Conservation (phyloP, 2,329 filamentous ascomycete species). For the Akanthomyces muscarius region DNA sequence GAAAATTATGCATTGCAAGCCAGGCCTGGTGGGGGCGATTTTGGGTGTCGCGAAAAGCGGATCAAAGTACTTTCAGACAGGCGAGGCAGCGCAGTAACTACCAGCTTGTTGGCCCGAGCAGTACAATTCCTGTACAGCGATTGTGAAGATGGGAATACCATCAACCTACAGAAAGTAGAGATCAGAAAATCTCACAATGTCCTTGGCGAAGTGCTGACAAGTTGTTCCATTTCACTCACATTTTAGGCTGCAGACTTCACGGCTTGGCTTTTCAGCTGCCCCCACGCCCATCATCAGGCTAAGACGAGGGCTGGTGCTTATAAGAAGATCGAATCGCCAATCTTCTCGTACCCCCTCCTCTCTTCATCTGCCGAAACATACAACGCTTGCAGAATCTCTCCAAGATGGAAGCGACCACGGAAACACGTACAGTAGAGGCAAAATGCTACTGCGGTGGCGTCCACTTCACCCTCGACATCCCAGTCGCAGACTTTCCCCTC, state of each 20-base stretch:
- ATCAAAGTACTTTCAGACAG: neutral
- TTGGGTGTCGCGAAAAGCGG: conserved; percentile 11
- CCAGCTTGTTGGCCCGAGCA: neutral
- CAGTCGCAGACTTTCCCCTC: conserved; percentile 36
- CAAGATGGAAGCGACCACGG: neutral
- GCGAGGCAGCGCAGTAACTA: neutral
- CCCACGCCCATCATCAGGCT: conserved; percentile 4
- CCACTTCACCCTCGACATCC: conserved; percentile 40
- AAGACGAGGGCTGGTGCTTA: neutral
- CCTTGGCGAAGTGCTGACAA: neutral
- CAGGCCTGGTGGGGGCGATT: neutral
- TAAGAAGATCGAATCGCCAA: neutral
- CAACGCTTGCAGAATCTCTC: neutral
- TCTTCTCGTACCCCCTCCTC: neutral
- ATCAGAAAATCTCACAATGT: neutral
- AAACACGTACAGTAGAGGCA: conserved; percentile 32
- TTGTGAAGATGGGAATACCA: neutral
- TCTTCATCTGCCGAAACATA: neutral
- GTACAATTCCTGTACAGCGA: neutral
- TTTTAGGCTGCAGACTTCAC: neutral
- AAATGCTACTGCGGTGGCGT: conserved; percentile 43
- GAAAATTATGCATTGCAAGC: conserved; percentile 4
- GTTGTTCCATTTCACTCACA: neutral
- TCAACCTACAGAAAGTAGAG: neutral
- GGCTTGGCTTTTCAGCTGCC: conserved; percentile 5